A percentile compares a stretch with the other conserved stretches of the same genome.
Evolutionary conservation across 2,329 filamentous ascomycete genomes (phyloP).

Genomic region (Xylariomycetidae sp.): DNA sequence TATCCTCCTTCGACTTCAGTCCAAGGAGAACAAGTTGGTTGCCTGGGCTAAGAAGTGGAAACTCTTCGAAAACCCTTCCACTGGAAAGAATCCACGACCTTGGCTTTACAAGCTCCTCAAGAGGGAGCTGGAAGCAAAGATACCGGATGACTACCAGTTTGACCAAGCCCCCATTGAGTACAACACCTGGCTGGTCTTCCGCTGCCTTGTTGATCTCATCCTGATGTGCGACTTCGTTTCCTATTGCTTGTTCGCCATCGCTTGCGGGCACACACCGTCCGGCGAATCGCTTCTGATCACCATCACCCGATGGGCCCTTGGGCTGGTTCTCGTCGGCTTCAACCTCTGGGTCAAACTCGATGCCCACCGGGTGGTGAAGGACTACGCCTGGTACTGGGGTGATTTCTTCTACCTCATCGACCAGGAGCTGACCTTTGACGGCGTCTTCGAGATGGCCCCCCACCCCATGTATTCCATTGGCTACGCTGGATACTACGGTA

Average conservation of each 20-base stretch:
- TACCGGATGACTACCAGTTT: conserved; percentile 88
- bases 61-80: conserved; percentile 78
- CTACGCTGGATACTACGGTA: conserved; percentile 96
- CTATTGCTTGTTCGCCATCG: conserved; percentile 92
- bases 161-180: conserved; percentile 93
- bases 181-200: conserved; percentile 97
- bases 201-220: conserved; percentile 91
- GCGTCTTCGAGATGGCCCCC: conserved; percentile 97
- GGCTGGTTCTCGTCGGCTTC: conserved; percentile 78
- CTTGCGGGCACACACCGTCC: conserved; percentile 71
- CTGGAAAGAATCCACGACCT: conserved; percentile 78
- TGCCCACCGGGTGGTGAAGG: conserved; percentile 95
- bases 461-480: conserved; percentile 99
- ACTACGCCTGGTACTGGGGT: conserved; percentile 99
- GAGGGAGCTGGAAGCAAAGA: conserved; percentile 88
- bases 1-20: conserved; percentile 82
- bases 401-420: conserved; percentile 99
- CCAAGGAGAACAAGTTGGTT: conserved; percentile 79
- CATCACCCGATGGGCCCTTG: conserved; percentile 70
- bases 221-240: conserved; percentile 98
- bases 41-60: conserved; percentile 81
- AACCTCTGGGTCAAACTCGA: conserved; percentile 99
- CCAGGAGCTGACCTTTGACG: conserved; percentile 95
- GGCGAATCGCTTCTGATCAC: conserved; percentile 69
- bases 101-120: conserved; percentile 81